Evolutionary conservation across 1,284 basidiomycete species (phyloP), one percentile per base, ranked within the genome.

Genomic region (Ganoderma multipileum): DNA sequence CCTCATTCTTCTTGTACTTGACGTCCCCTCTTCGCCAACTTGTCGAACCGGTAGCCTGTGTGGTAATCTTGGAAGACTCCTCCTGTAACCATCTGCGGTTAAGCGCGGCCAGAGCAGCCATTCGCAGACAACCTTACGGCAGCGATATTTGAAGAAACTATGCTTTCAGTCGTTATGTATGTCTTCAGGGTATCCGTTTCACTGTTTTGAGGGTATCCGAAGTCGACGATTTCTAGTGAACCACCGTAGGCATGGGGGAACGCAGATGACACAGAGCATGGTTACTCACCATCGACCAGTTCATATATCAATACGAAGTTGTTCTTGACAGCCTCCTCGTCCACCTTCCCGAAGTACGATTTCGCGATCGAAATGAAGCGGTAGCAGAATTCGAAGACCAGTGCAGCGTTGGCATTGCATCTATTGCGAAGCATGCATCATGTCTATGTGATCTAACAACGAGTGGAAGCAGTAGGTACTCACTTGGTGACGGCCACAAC

Each of bases 191-290:
- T 98, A 80, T 99, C 97, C 59, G 94, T 96, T 81, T 99, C 97
- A 73, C 96, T 97, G 80, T 98, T 99, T 80, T 99, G 98, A n/a
- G 97, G 97, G 82, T 97, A 99, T 52, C 98, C 97, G 83, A 99
- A 99, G 82, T 99, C 97, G 77, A 95, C 91, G 79, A 99, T 98
- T 83, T 99, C 97, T 98, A 79, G 14, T 20, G 26, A 6, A n/a
- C 33, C n/a, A 30, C n/a, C 2, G 1, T 20, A 28, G 18, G 23
- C 23, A 44, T 14, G 44, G 14, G 52, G 23, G 12, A 23, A 16
- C 16, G 11, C 18, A 1, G 52, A 30, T 41, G 20, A 55, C 33
- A 47, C 11, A 11, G 57, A 66, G 12, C 23, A 26, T 26, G 23
- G 11, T 50, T 9, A 69, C 75, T 66, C 72, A 96, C 96, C 96